These are phyloP conservation scores for Rutidosis leptorrhynchoides DNA, from an alignment of 129 eudicot species.

Conservation along the genomic window DNA sequence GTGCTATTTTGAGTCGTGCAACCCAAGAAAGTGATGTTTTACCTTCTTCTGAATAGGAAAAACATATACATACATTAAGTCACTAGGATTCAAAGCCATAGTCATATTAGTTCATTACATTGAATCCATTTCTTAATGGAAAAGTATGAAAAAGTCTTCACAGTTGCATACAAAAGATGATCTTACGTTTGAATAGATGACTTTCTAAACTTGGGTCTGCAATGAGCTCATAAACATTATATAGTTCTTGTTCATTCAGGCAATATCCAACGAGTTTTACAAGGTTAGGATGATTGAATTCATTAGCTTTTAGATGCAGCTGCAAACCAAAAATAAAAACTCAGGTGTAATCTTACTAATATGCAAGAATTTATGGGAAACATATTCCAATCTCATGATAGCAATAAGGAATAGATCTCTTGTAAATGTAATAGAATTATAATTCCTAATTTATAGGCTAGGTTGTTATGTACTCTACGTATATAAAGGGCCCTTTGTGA, in stretches of 20 bases:
- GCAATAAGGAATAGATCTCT: no score
- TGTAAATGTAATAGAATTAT: no score
- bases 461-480: no score
- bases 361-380: no score
- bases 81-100: background rate
- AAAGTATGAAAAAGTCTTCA: background rate
- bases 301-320: background rate
- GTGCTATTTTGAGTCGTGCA: conserved; percentile 27
- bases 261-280: no score
- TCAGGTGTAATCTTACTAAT: no score
- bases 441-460: no score
- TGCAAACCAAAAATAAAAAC: no score
- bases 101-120: background rate
- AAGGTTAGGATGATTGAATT: conserved; percentile 19
- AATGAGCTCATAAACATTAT: background rate
- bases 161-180: background rate
- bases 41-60: conserved; percentile 3
- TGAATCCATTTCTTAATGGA: background rate
- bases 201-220: conserved; percentile 5
- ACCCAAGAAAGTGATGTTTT: conserved; percentile 25
- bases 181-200: conserved; percentile 25
- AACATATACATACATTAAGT: background rate
- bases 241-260: no score
- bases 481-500: no score
- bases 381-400: no score